Evolutionary conservation across 495 filamentous ascomycete species (phyloP), one percentile per base, ranked within the genome.

Genomic region (Lepidopterella palustris): DNA sequence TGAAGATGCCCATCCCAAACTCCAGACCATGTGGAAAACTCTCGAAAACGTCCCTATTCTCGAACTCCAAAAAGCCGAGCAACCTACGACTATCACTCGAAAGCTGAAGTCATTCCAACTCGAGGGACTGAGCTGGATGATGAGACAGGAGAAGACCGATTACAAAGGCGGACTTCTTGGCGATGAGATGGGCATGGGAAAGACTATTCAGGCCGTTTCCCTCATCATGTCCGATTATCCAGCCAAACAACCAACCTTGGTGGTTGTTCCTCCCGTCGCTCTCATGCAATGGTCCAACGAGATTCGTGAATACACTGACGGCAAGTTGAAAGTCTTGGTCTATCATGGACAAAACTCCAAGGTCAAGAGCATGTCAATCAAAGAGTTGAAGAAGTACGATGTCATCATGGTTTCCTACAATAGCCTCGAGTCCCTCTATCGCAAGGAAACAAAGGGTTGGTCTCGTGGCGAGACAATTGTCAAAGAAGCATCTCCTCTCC

Each of bases 161-260:
- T 98, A 89, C 77, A 86, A 83, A 61, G 93, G 93, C 31, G 93
- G 93, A 9, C 77, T 98, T 26, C 78, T 98, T 5, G 93, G 92
- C 47, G 93, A 97, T 66, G 90, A 96, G 70, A 97, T 97, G 91
- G 91, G 91, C 20, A 93, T 97, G 81, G 93, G 93, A 27, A 98
- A 98, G 77, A 98, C 93, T 0, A 97, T 98, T 39, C 93, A 98
- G 70, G 91, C 93, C 1, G 91, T 98, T 5, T 95, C 92, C 8
- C 79, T 97, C 13, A 89, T 98, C 70, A 98, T 97, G 92, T 95
- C 91, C 5, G 92, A 98, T 69, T 96, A 87, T 63, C 91, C 92
- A 18, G 87, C 86, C 29, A 83, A 84, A 53, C 71, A 83, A 29
- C 90, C 93, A 4, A 89, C 92, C 3, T 76, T 98, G 5, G 93